phyloP scores from a whole-genome alignment of 768 basidiomycete species.

The Tremella fuciformis region DNA sequence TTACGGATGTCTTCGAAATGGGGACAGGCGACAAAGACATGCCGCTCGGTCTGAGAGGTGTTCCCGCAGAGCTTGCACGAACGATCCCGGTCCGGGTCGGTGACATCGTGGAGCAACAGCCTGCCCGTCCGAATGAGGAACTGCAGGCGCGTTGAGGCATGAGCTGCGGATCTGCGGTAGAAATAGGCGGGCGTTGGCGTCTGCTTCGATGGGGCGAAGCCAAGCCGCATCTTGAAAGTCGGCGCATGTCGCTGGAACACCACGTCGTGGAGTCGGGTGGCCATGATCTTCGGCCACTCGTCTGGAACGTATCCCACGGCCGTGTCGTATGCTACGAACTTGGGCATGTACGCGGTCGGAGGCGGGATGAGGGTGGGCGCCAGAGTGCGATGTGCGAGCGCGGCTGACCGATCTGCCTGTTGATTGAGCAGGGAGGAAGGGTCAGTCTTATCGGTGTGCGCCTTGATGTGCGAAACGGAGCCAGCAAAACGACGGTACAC shows the following conservation, averaged over 20 bases:
- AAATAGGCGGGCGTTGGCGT: too few species aligned
- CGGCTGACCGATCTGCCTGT: conserved; percentile 9
- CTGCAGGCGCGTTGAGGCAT: too few species aligned
- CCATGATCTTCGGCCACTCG: conserved; percentile 7
- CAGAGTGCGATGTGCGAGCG: background rate
- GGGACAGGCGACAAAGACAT: conserved; percentile 15
- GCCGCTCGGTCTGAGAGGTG: background rate
- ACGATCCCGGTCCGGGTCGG: background rate
- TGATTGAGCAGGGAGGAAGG: conserved; percentile 13
- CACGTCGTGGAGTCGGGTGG: background rate
- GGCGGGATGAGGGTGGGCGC: conserved; percentile 6
- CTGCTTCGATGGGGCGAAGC: background rate
- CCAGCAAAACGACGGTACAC: too few species aligned
- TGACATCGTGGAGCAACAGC: too few species aligned
- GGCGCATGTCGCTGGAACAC: background rate
- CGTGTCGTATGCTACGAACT: too few species aligned
- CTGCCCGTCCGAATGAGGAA: too few species aligned
- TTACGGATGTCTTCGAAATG: conserved; percentile 1
- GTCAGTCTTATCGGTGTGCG: too few species aligned
- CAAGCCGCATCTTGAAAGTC: background rate
- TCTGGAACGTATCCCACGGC: too few species aligned
- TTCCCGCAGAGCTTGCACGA: background rate
- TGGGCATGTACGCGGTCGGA: conserved; percentile 13
- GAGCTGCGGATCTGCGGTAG: too few species aligned
- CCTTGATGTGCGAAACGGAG: too few species aligned